A percentile compares a stretch with the other conserved stretches of the same genome.
Evolutionary conservation across 768 basidiomycete species (phyloP).

Genomic region (Suillus spraguei): DNA sequence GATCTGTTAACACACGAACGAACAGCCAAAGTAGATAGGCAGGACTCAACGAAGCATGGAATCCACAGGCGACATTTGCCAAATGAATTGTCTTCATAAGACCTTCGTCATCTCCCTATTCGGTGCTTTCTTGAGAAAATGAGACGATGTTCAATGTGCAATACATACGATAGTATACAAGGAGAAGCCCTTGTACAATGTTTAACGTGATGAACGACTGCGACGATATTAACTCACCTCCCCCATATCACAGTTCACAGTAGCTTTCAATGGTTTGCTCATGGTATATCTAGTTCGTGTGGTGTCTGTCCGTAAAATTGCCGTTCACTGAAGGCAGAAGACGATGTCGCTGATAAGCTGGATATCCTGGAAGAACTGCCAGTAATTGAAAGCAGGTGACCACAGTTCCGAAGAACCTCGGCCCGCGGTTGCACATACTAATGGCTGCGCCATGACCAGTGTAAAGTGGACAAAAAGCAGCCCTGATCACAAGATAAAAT

Average conservation of each 20-base stretch:
- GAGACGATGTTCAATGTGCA: neutral
- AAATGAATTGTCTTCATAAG: constrained; percentile 60
- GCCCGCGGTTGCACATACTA: constrained; percentile 1
- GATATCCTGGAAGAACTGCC: neutral
- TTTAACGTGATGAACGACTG: constrained; percentile 1
- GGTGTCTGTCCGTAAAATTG: neutral
- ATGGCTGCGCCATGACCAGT: neutral
- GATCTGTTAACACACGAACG: neutral
- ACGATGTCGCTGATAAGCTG: neutral
- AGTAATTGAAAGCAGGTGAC: neutral
- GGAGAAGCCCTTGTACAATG: constrained; percentile 46
- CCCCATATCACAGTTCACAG: constrained; percentile 60
- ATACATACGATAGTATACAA: constrained; percentile 48
- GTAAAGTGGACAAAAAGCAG: neutral
- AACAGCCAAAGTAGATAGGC: neutral
- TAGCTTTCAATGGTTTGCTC: constrained; percentile 35
- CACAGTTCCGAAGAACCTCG: neutral
- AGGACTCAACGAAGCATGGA: constrained; percentile 57
- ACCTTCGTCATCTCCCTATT: constrained; percentile 51
- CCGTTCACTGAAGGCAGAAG: neutral
- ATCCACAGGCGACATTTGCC: constrained; percentile 69
- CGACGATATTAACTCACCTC: constrained; percentile 38
- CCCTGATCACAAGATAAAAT: neutral
- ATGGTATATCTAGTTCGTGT: constrained; percentile 13
- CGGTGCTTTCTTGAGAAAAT: neutral